phyloP scores from a whole-genome alignment of 176 grass and related monocot species.

The Elaeis guineensis region DNA sequence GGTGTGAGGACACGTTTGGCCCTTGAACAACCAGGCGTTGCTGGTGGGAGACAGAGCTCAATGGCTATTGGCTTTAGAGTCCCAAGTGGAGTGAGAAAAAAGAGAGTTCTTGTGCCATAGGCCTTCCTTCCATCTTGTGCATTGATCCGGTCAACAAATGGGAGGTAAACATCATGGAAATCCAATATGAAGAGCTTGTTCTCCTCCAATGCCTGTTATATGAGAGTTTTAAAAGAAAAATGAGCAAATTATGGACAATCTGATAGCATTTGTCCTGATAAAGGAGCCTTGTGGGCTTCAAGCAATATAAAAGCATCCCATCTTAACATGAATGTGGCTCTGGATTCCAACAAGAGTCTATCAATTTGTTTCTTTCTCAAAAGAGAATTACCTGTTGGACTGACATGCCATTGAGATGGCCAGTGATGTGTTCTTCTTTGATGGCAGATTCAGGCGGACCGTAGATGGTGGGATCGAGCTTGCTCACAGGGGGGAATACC shows the following conservation, averaged over 20 bases:
- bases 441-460: slow-evolving; percentile 81
- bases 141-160: slow-evolving; percentile 80
- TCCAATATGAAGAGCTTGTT: slow-evolving; percentile 74
- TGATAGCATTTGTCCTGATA: too few relatives aligned
- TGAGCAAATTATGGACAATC: too few relatives aligned
- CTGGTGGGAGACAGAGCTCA: slow-evolving; percentile 69
- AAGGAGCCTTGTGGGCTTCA: too few relatives aligned
- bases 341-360: too few relatives aligned
- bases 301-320: too few relatives aligned
- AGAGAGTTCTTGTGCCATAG: slow-evolving; percentile 79
- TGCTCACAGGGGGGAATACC: slow-evolving; percentile 78
- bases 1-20: slow-evolving; percentile 83
- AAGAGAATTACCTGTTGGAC: slow-evolving; percentile 43
- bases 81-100: slow-evolving; percentile 60
- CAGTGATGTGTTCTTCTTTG: slow-evolving; percentile 80
- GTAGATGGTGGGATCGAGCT: slow-evolving; percentile 62
- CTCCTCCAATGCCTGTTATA: slow-evolving; percentile 33
- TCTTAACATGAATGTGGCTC: too few relatives aligned
- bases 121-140: slow-evolving; percentile 80
- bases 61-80: slow-evolving; percentile 89
- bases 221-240: too few relatives aligned
- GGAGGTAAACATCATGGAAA: slow-evolving; percentile 82
- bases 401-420: slow-evolving; percentile 70
- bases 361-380: too few relatives aligned
- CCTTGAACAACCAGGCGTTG: slow-evolving; percentile 41